Percentiles rank a stretch among this genome's conserved stretches.
Evolutionary conservation across 1,139 yeast genomes (phyloP).

Genomic region (Blastobotrys serpentis): DNA sequence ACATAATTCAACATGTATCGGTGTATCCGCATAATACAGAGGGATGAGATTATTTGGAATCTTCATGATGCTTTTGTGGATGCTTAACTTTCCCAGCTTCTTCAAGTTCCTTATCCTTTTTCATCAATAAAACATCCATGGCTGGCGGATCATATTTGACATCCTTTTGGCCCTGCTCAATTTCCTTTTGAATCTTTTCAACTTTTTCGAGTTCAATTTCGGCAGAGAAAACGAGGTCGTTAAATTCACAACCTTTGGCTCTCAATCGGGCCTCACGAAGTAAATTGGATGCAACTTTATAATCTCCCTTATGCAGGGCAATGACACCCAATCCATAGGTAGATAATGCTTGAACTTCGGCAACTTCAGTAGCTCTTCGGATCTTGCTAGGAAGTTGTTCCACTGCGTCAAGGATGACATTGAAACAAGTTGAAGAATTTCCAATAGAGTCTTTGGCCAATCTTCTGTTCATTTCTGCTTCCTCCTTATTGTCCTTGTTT

Average conservation of each 20-base stretch:
- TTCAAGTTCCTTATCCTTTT: constrained; percentile 16
- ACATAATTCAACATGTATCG: background rate
- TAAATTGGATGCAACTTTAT: constrained; percentile 57
- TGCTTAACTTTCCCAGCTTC: background rate
- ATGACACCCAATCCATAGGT: constrained; percentile 86
- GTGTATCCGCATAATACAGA: constrained; percentile 7
- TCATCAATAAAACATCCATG: constrained; percentile 28
- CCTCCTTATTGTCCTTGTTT: constrained; percentile 26
- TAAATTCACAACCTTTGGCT: constrained; percentile 66
- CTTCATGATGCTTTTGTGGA: background rate
- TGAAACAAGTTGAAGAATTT: constrained; percentile 28
- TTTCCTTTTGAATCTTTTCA: constrained; percentile 35
- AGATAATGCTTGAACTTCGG: constrained; percentile 73
- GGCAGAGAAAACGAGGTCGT: constrained; percentile 60
- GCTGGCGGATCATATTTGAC: constrained; percentile 24
- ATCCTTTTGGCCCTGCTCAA: constrained; percentile 18
- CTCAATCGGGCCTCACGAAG: constrained; percentile 70
- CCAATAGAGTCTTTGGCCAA: constrained; percentile 28
- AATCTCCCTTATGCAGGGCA: constrained; percentile 56
- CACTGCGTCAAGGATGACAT: constrained; percentile 51
- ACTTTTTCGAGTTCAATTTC: constrained; percentile 62
- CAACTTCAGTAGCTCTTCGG: constrained; percentile 46
- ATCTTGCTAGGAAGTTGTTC: constrained; percentile 49
- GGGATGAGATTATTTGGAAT: constrained; percentile 6
- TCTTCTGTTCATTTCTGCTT: constrained; percentile 21